Base-by-base conservation (phyloP, 1,139 yeast genomes). In the Hyphopichia buzzinii region DNA sequence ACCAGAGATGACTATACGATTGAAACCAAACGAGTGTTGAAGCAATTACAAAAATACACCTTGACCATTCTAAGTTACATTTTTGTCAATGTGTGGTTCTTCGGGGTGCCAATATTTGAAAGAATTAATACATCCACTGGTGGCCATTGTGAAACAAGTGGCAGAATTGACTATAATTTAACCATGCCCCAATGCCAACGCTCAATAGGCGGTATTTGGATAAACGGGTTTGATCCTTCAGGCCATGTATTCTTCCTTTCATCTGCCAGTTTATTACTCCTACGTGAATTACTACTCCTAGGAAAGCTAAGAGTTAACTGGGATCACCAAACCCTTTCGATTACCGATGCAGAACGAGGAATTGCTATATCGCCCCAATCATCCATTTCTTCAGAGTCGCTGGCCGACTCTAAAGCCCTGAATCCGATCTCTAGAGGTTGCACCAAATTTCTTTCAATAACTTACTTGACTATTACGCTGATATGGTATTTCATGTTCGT, bases 241-340 rank as follows among this genome's bases (percentile, higher is more conserved):
- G 87, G 89, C 0, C 89, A 82, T 52, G 74, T 72, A 40, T 75
- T 77, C 46, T 67, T 80, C 32, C 46, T 80, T 3, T 55, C 71
- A 2, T 72, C 78, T n/a, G 59, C 74, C 30, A 69, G 79, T 38
- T 47, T 75, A 40, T 55, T 76, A 6, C 39, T 74, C 3, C 57
- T 74, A 63, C 22, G 33, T 25, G 27, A 33, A 23, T n/a, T 31
- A 21, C 23, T 39, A 27, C 34, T 33, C 17, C 22, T 31, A 30
- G 44, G 37, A 34, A 36, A 32, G 37, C 36, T 14, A 25, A 36
- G 13, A 15, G 23, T 14, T 16, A 24, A 23, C 24, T 29, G 12
- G 30, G 28, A 17, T 12, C 17, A 13, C 13, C 29, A 30, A n/a
- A 16, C 25, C 14, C n/a, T 33, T 37, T 10, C 26, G 43, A 24